Conservation (phyloP, 352 stramenopile species). For the Globisporangium splendens region DNA sequence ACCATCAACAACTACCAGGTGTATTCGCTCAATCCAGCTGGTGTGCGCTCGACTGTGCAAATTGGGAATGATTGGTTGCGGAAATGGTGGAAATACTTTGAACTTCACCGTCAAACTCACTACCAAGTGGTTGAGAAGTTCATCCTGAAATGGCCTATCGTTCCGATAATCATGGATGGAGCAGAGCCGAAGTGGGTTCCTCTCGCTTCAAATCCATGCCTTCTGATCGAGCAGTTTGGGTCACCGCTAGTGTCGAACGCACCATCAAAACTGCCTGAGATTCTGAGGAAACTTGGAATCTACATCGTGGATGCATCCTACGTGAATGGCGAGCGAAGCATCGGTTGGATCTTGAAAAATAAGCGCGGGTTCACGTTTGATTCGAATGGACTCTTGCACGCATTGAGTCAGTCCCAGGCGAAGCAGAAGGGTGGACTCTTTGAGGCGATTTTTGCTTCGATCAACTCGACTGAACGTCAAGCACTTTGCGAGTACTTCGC, state of each 20-base stretch:
- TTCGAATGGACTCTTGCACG: constrained; percentile 38
- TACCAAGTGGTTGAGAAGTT: constrained; percentile 23
- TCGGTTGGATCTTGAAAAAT: constrained; percentile 37
- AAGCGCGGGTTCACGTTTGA: constrained; percentile 43
- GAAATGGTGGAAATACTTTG: constrained; percentile 49
- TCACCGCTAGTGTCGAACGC: constrained; percentile 2
- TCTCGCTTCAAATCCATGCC: constrained; percentile 22
- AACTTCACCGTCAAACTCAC: constrained; percentile 27
- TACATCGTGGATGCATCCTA: constrained; percentile 39
- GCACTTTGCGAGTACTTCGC: constrained; percentile 44
- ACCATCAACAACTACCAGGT: constrained; percentile 17
- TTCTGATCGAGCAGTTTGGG: constrained; percentile 28
- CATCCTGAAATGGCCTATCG: constrained; percentile 34
- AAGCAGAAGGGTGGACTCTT: constrained; percentile 28
- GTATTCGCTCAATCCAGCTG: constrained; percentile 22
- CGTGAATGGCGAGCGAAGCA: constrained; percentile 34
- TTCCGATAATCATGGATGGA: constrained; percentile 27
- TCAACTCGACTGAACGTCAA: constrained; percentile 22
- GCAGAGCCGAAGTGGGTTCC: constrained; percentile 29
- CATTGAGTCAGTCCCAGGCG: constrained; percentile 31
- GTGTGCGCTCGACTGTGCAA: neutral
- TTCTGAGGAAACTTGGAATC: constrained; percentile 40
- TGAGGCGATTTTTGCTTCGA: constrained; percentile 32
- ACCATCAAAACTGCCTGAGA: constrained; percentile 4
- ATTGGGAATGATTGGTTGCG: constrained; percentile 39